phyloP scores from a whole-genome alignment of 805 yeast genomes.

The Lipomyces anomalus region DNA sequence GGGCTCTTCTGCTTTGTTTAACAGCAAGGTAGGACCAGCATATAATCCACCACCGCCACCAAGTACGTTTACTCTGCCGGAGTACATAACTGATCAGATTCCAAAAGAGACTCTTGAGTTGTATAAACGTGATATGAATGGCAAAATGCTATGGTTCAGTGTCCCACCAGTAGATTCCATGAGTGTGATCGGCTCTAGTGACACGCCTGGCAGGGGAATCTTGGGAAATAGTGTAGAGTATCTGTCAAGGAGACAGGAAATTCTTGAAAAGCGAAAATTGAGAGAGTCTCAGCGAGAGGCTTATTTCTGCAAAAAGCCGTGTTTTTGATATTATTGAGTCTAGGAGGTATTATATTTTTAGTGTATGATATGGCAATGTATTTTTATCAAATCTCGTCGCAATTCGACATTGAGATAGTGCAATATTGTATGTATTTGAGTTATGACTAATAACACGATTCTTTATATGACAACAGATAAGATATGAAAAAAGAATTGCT shows the following conservation, averaged over 20 bases:
- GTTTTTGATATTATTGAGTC: no score
- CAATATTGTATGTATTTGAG: no score
- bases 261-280: constrained; percentile 17
- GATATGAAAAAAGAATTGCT: no score
- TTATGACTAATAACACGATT: no score
- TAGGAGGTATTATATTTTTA: no score
- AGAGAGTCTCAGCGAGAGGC: constrained; percentile 11
- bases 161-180: constrained; percentile 28
- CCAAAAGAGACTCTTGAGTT: constrained; percentile 23
- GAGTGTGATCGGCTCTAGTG: constrained; percentile 2
- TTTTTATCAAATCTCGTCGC: no score
- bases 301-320: no score
- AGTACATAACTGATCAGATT: constrained; percentile 23
- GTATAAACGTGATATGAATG: constrained; percentile 22
- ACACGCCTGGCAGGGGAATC: constrained; percentile 9
- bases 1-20: no score
- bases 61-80: constrained; percentile 33
- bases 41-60: constrained; percentile 33
- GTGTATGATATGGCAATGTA: no score
- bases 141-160: constrained; percentile 26
- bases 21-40: no score
- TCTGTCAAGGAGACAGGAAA: constrained; percentile 10
- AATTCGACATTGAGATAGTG: no score
- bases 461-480: no score
- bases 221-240: constrained; percentile 19